Evolutionary conservation across 2,329 filamentous ascomycete species (phyloP).

Genomic region (Fusarium udum): DNA sequence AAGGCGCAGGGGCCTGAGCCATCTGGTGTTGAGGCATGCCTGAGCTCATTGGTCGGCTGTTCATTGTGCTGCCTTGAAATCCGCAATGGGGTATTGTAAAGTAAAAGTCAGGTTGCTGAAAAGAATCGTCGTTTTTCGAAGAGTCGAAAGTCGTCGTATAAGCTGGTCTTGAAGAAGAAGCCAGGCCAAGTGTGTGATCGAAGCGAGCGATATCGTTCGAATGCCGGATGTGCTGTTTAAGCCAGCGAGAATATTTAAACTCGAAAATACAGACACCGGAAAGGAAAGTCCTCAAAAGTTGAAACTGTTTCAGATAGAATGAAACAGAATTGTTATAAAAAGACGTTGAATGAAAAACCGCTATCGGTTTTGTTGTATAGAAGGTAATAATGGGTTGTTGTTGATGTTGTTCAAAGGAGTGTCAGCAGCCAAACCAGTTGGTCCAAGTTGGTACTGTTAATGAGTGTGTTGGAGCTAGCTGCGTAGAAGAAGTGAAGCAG

Average conservation of each 20-base stretch:
- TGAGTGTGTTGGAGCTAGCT: slow-evolving; percentile 45
- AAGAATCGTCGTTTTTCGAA: slow-evolving; percentile 30
- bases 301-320: slow-evolving; percentile 12
- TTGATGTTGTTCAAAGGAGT: slow-evolving; percentile 54
- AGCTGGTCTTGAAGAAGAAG: slow-evolving; percentile 11
- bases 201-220: slow-evolving; percentile 33
- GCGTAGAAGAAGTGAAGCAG: slow-evolving; percentile 50
- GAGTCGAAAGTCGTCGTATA: slow-evolving; percentile 32
- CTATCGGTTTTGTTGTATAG: slow-evolving; percentile 23
- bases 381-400: slow-evolving; percentile 11
- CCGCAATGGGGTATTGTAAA: slow-evolving; percentile 37
- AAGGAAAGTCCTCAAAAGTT: slow-evolving; percentile 1
- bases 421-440: slow-evolving; percentile 69
- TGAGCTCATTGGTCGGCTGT: slow-evolving; percentile 31
- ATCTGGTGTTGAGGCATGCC: slow-evolving; percentile 63
- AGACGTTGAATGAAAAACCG: slow-evolving; percentile 22
- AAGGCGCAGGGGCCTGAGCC: slow-evolving; percentile 55
- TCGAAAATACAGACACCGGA: slow-evolving; percentile 42
- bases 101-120: slow-evolving; percentile 5
- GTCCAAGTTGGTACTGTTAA: slow-evolving; percentile 50
- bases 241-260: slow-evolving; percentile 40
- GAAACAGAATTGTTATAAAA: slow-evolving; percentile 15
- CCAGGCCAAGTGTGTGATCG: slow-evolving; percentile 21
- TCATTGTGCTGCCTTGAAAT: slow-evolving; percentile 34
- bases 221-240: slow-evolving; percentile 36